Evolutionary conservation across 495 filamentous ascomycete species (phyloP).

Genomic region (Immersiella caudata): DNA sequence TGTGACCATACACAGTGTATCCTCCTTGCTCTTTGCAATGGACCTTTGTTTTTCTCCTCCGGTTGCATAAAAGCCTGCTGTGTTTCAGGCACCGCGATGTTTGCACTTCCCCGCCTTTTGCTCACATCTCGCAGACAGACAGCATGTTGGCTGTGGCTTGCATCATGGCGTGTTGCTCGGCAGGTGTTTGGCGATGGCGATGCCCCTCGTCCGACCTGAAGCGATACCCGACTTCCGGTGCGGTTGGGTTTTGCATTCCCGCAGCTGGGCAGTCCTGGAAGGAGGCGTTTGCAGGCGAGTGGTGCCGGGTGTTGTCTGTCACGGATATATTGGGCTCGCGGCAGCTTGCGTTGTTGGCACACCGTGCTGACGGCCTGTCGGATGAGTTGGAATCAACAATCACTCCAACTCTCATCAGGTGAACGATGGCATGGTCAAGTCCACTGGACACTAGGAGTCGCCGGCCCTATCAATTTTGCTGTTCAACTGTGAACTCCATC

Average conservation of each 20-base stretch:
- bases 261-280: not conserved
- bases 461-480: not conserved
- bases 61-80: not conserved
- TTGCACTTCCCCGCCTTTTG: not conserved
- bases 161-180: not conserved
- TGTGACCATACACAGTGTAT: not conserved
- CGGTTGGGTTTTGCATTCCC: not conserved
- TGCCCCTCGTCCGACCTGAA: not conserved
- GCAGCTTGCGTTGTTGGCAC: not conserved
- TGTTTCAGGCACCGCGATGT: not conserved
- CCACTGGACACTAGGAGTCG: not conserved
- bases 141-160: too few species aligned
- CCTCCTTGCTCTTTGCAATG: not conserved
- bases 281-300: not conserved
- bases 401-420: too few species aligned
- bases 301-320: constrained; percentile 10
- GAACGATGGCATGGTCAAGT: too few species aligned
- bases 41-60: not conserved
- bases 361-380: not conserved
- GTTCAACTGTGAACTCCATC: not conserved
- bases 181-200: not conserved
- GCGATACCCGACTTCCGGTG: not conserved
- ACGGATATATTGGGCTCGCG: constrained; percentile 8
- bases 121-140: too few species aligned
- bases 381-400: not conserved